A percentile compares a stretch with the other conserved stretches of the same genome.
These are phyloP conservation scores for Tothia fuscella DNA, from an alignment of 2,329 filamentous ascomycete species.

Conservation along the genomic window DNA sequence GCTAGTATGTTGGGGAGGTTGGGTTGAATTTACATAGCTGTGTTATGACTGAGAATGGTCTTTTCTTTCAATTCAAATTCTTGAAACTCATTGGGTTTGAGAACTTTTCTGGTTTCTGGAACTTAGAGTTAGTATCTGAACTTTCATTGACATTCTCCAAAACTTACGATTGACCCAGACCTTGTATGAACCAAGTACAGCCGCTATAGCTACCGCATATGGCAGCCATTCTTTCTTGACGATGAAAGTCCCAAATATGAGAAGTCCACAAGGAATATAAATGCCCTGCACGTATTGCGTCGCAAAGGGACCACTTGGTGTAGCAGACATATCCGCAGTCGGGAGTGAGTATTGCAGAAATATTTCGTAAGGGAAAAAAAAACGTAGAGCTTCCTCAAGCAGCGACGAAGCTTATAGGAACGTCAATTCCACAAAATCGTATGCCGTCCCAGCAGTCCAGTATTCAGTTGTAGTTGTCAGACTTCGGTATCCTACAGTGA, in stretches of 20 bases:
- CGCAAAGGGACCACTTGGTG: constrained; percentile 19
- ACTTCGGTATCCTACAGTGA: too few relatives aligned
- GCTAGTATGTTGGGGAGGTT: neutral
- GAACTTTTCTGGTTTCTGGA: constrained; percentile 63
- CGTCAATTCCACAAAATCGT: too few relatives aligned
- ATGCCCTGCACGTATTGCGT: constrained; percentile 64
- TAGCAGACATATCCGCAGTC: too few relatives aligned
- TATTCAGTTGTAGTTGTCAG: too few relatives aligned
- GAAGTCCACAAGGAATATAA: constrained; percentile 69
- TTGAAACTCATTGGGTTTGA: constrained; percentile 81
- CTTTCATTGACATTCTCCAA: neutral
- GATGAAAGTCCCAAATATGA: constrained; percentile 64
- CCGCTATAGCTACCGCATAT: constrained; percentile 55
- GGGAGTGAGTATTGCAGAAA: too few relatives aligned
- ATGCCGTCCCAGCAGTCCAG: too few relatives aligned
- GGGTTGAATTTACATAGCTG: constrained; percentile 60
- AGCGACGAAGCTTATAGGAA: too few relatives aligned
- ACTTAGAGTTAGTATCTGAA: constrained; percentile 4
- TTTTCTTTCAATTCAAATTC: constrained; percentile 90
- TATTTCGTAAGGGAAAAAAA: too few relatives aligned
- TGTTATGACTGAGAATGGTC: constrained; percentile 93
- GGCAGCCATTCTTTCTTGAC: constrained; percentile 67
- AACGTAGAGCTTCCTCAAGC: too few relatives aligned
- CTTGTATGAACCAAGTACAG: constrained; percentile 58
- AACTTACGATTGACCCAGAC: constrained; percentile 56